phyloP scores from a whole-genome alignment of 1,284 basidiomycete species.

The Irpex sp. region DNA sequence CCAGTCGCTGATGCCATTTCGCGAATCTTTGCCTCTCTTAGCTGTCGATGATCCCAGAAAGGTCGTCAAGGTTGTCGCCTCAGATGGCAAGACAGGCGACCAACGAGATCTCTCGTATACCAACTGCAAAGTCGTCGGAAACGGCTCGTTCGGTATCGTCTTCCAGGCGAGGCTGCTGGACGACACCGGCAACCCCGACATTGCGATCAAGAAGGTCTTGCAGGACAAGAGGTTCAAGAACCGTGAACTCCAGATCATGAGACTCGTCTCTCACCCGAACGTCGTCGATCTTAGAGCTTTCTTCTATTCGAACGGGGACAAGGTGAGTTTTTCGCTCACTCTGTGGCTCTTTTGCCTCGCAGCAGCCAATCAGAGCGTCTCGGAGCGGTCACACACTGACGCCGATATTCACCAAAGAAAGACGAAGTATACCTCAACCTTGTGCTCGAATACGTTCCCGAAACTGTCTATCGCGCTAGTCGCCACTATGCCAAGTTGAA shows the following conservation, averaged over 20 bases:
- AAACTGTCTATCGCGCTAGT: constrained; percentile 98
- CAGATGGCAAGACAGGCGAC: constrained; percentile 91
- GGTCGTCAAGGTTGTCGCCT: constrained; percentile 92
- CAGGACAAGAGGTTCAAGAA: constrained; percentile 99
- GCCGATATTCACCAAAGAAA: constrained; percentile 56
- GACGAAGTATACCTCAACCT: constrained; percentile 99
- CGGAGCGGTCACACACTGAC: constrained; percentile 9
- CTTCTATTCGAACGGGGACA: constrained; percentile 99
- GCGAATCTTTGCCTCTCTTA: constrained; percentile 27
- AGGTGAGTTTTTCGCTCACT: constrained; percentile 52
- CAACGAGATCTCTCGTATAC: constrained; percentile 91
- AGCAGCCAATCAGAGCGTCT: constrained; percentile 4
- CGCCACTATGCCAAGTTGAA: constrained; percentile 99
- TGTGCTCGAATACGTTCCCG: constrained; percentile 98
- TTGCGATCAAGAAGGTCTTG: constrained; percentile 99
- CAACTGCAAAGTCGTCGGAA: constrained; percentile 97
- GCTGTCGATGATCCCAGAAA: constrained; percentile 93
- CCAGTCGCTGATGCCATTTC: constrained; percentile 9
- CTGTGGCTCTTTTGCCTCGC: constrained; percentile 1
- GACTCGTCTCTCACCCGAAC: constrained; percentile 95
- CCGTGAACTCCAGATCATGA: constrained; percentile 99
- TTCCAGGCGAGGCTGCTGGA: constrained; percentile 82
- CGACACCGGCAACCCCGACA: constrained; percentile 69
- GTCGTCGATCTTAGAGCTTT: constrained; percentile 97
- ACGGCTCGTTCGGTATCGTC: constrained; percentile 98